Percentiles rank a stretch among this genome's conserved stretches.
Evolutionary conservation across 306 rosid genomes (phyloP).

Genomic region (Cucurbita moschata): DNA sequence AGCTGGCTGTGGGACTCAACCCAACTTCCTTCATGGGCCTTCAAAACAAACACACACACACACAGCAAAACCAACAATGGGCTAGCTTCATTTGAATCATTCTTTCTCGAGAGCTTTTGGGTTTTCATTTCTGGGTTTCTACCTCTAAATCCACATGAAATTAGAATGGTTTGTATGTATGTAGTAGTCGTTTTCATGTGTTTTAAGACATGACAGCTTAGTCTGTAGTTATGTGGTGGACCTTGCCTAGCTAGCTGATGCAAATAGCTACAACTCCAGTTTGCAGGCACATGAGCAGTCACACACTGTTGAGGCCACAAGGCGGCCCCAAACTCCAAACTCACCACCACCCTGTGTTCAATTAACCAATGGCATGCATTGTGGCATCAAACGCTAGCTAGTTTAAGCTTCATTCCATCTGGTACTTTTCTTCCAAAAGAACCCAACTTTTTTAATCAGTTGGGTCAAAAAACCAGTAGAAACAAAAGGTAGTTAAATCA

Average conservation of each 20-base stretch:
- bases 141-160: background rate
- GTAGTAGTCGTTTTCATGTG: background rate
- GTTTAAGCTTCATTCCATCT: background rate
- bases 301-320: background rate
- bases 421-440: no score
- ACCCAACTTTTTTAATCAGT: background rate
- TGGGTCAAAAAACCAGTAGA: background rate
- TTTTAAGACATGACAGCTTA: background rate
- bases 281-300: background rate
- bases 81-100: conserved; percentile 7
- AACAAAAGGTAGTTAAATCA: background rate
- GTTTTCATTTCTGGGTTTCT: background rate
- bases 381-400: background rate
- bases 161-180: background rate
- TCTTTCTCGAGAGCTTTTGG: background rate
- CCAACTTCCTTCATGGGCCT: conserved; percentile 9
- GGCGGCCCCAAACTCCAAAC: background rate
- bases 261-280: background rate
- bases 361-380: background rate
- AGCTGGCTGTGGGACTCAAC: conserved; percentile 6
- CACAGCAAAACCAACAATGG: background rate
- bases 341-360: background rate
- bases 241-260: background rate
- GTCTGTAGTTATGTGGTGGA: background rate
- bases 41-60: background rate